Evolutionary conservation across 2,329 filamentous ascomycete species (phyloP).

Genomic region (Scorias spongiosa): DNA sequence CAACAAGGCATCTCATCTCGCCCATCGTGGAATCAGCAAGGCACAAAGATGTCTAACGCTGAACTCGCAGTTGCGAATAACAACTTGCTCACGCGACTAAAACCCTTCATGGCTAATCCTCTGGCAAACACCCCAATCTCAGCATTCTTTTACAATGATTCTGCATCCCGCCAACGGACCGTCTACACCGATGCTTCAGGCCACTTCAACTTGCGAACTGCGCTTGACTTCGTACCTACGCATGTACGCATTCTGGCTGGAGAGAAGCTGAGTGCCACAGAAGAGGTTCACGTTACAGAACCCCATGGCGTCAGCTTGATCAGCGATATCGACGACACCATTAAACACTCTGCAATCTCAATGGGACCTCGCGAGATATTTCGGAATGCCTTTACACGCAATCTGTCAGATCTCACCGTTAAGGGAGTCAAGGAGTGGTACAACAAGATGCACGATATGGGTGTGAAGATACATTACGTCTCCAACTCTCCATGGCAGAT

Average conservation of each 20-base stretch:
- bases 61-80: conserved; percentile 70
- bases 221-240: conserved; percentile 79
- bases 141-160: conserved; percentile 86
- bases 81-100: conserved; percentile 73
- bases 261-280: conserved; percentile 67
- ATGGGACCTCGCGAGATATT: conserved; percentile 86
- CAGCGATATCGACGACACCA: conserved; percentile 93
- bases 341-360: conserved; percentile 87
- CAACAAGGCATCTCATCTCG: conserved; percentile 27
- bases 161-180: conserved; percentile 66
- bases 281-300: conserved; percentile 63
- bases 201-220: conserved; percentile 68
- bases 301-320: conserved; percentile 76
- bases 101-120: conserved; percentile 79
- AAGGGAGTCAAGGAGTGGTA: conserved; percentile 90
- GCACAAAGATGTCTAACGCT: conserved; percentile 52
- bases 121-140: conserved; percentile 66
- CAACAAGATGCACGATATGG: conserved; percentile 55
- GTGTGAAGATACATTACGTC: conserved; percentile 86
- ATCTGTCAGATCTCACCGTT: conserved; percentile 65
- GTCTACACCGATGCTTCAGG: conserved; percentile 76
- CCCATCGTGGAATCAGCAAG: conserved; percentile 31
- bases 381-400: conserved; percentile 84
- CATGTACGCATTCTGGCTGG: conserved; percentile 77
- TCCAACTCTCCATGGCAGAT: conserved; percentile 99